phyloP scores from a whole-genome alignment of 2,329 filamentous ascomycete genomes.

The Xylaria arbuscula region DNA sequence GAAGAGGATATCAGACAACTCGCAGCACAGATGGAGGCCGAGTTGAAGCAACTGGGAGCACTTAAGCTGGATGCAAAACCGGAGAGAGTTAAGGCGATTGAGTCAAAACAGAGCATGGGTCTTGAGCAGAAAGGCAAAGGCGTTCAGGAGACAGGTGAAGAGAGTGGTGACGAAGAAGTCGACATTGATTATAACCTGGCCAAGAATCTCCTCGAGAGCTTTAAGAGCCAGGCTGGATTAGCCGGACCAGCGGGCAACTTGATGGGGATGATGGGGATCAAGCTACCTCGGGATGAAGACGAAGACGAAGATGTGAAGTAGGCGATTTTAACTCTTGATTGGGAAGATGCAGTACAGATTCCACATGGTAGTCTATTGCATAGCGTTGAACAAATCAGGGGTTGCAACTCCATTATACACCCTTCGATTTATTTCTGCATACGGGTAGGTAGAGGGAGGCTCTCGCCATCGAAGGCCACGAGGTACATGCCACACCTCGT shows the following conservation, averaged over 20 bases:
- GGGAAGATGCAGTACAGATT: not conserved
- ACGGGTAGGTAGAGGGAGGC: too few relatives aligned
- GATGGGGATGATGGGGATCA: slow-evolving; percentile 85
- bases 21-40: slow-evolving; percentile 76
- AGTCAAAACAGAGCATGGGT: slow-evolving; percentile 43
- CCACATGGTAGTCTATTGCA: not conserved
- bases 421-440: too few relatives aligned
- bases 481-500: too few relatives aligned
- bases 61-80: slow-evolving; percentile 63
- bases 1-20: slow-evolving; percentile 72
- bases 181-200: slow-evolving; percentile 88
- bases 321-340: not conserved
- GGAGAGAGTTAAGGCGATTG: slow-evolving; percentile 49
- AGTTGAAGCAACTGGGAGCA: slow-evolving; percentile 76
- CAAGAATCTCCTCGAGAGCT: slow-evolving; percentile 90
- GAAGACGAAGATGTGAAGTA: slow-evolving; percentile 53
- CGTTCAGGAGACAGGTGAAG: slow-evolving; percentile 53
- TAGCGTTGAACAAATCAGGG: too few relatives aligned
- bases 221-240: slow-evolving; percentile 88
- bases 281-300: slow-evolving; percentile 82
- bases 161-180: slow-evolving; percentile 68
- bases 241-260: slow-evolving; percentile 89
- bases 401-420: too few relatives aligned
- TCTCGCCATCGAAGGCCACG: too few relatives aligned
- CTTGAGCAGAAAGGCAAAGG: slow-evolving; percentile 40